These are phyloP conservation scores for Sugiyamaella floridensis DNA, from an alignment of 805 yeast species.

Conservation along the genomic window DNA sequence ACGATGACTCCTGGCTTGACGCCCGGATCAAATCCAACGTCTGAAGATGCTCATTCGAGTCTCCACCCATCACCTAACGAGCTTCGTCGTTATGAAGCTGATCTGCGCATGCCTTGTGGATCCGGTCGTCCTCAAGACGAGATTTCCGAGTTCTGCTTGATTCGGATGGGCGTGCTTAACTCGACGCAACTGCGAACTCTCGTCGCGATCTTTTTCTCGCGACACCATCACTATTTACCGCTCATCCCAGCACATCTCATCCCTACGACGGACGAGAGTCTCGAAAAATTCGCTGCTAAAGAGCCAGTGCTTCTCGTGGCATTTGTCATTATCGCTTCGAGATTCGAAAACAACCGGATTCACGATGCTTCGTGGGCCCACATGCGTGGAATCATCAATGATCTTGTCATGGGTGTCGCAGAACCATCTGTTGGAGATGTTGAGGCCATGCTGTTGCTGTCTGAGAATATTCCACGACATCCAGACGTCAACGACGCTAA, in stretches of 20 bases:
- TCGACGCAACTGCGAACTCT: constrained; percentile 10
- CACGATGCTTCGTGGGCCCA: constrained; percentile 8
- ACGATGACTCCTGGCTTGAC: neutral
- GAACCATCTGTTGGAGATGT: constrained; percentile 20
- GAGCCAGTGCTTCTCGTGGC: constrained; percentile 15
- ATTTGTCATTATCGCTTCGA: constrained; percentile 17
- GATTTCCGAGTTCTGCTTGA: constrained; percentile 7
- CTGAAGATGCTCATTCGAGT: neutral
- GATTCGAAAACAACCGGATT: constrained; percentile 5
- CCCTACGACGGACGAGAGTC: constrained; percentile 4
- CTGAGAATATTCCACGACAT: constrained; percentile 20
- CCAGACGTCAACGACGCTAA: constrained; percentile 4
- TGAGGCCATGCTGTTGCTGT: constrained; percentile 19
- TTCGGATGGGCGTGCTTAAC: constrained; percentile 10
- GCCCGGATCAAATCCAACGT: neutral
- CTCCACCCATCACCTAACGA: neutral
- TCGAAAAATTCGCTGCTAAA: constrained; percentile 10
- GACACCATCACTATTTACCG: constrained; percentile 2
- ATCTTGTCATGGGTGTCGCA: constrained; percentile 13
- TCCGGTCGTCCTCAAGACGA: neutral
- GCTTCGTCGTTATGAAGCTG: neutral
- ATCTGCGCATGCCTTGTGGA: neutral
- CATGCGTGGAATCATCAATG: constrained; percentile 7
- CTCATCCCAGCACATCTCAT: constrained; percentile 6
- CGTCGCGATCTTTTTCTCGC: neutral